Evolutionary conservation across 768 basidiomycete genomes (phyloP).

Genomic region (Solioccasus polychromus): DNA sequence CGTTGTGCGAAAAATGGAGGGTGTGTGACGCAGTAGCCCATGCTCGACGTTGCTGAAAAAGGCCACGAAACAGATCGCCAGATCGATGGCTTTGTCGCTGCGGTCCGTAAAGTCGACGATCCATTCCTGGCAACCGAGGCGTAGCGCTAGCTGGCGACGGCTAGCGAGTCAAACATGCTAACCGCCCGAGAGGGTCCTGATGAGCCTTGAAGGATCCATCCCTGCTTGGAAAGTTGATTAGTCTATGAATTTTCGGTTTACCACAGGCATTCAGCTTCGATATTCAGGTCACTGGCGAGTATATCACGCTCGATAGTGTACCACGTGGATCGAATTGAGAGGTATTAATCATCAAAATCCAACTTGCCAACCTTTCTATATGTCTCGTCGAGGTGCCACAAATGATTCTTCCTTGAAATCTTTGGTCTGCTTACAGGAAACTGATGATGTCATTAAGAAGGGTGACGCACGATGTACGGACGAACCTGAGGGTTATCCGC

Average conservation of each 20-base stretch:
- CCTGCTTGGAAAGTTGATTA: background rate
- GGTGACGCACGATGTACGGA: too few relatives aligned
- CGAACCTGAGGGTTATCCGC: too few relatives aligned
- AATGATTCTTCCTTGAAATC: too few relatives aligned
- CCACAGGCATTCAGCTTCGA: slow-evolving; percentile 45
- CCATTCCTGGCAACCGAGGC: slow-evolving; percentile 33
- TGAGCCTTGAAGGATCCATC: slow-evolving; percentile 51
- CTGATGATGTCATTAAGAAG: too few relatives aligned
- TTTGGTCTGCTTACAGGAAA: too few relatives aligned
- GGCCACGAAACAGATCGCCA: slow-evolving; percentile 40
- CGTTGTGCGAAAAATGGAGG: slow-evolving; percentile 20
- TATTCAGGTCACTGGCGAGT: slow-evolving; percentile 25
- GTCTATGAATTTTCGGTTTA: too few relatives aligned
- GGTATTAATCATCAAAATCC: slow-evolving; percentile 27
- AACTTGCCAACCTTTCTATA: slow-evolving; percentile 49
- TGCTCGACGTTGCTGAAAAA: slow-evolving; percentile 45
- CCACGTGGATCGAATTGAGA: slow-evolving; percentile 34
- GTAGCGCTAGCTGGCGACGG: slow-evolving; percentile 39
- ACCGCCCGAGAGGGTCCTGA: slow-evolving; percentile 43
- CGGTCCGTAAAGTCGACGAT: slow-evolving; percentile 35
- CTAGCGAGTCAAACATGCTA: slow-evolving; percentile 50
- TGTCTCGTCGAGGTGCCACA: too few relatives aligned
- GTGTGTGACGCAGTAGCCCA: slow-evolving; percentile 44
- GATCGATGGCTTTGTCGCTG: slow-evolving; percentile 8
- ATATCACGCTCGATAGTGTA: slow-evolving; percentile 17